These are phyloP conservation scores for Nicotiana tomentosiformis DNA, from an alignment of 257 asterid genomes.

Conservation along the genomic window DNA sequence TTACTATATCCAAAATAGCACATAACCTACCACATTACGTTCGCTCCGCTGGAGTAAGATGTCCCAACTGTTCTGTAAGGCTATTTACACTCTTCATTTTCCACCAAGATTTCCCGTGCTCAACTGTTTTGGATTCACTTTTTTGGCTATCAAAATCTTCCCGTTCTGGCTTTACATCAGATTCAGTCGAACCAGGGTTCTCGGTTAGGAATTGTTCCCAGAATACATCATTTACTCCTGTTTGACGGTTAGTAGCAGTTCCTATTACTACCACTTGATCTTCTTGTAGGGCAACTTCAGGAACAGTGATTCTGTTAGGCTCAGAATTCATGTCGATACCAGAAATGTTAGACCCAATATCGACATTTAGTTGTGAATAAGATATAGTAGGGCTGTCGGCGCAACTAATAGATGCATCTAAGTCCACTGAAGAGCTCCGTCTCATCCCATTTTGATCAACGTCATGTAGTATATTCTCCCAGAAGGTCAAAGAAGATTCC, in stretches of 20 bases:
- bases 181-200: conserved; percentile 62
- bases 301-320: conserved; percentile 32
- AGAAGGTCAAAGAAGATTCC: conserved; percentile 49
- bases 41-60: conserved; percentile 76
- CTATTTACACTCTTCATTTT: conserved; percentile 52
- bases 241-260: conserved; percentile 29
- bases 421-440: conserved; percentile 32
- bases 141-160: conserved; percentile 36
- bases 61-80: conserved; percentile 67
- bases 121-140: conserved; percentile 40
- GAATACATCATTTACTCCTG: conserved; percentile 81
- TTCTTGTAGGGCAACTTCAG: conserved; percentile 26
- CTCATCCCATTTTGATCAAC: conserved; percentile 31
- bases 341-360: conserved; percentile 28
- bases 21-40: conserved; percentile 31
- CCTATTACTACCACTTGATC: conserved; percentile 28
- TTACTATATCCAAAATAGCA: not conserved
- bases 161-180: conserved; percentile 43
- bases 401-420: conserved; percentile 44
- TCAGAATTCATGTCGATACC: conserved; percentile 65
- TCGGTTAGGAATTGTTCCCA: conserved; percentile 97
- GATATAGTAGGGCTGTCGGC: conserved; percentile 49
- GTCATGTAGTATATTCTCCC: conserved; percentile 56
- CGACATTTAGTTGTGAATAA: conserved; percentile 44
- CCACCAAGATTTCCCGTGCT: conserved; percentile 56